Percentiles rank a stretch among this genome's conserved stretches.
Evolutionary conservation across 1,284 basidiomycete species (phyloP).

Genomic region (Apiotrichum akiyoshidainum): DNA sequence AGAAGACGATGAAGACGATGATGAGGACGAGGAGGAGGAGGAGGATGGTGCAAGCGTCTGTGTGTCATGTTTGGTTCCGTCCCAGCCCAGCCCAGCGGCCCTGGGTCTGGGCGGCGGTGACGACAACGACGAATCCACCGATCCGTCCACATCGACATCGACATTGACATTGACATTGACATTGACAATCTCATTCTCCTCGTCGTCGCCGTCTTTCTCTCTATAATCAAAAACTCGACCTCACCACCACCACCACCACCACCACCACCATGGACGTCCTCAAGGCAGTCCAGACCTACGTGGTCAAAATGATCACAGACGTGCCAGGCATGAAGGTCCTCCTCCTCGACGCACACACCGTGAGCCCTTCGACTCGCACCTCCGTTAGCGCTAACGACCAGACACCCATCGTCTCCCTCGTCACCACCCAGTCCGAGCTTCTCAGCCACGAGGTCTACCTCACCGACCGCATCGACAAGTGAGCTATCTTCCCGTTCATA

Average conservation of each 20-base stretch:
- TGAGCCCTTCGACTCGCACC: slow-evolving; percentile 48
- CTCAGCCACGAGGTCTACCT: slow-evolving; percentile 97
- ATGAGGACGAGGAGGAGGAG: too few relatives aligned
- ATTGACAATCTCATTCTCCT: too few relatives aligned
- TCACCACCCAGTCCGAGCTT: slow-evolving; percentile 88
- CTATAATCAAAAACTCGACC: neutral
- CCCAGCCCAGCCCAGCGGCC: too few relatives aligned
- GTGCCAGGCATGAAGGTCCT: slow-evolving; percentile 96
- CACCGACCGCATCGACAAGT: slow-evolving; percentile 93
- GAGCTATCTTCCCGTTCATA: slow-evolving; percentile 11
- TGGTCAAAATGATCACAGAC: slow-evolving; percentile 81
- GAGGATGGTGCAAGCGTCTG: too few relatives aligned
- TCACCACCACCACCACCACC: neutral
- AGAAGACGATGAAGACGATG: too few relatives aligned
- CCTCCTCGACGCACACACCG: slow-evolving; percentile 91
- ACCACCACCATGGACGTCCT: slow-evolving; percentile 75
- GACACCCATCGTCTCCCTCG: slow-evolving; percentile 97
- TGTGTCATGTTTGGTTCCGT: too few relatives aligned
- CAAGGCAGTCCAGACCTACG: slow-evolving; percentile 91
- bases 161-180: too few relatives aligned
- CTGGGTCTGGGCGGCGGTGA: too few relatives aligned
- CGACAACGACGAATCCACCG: too few relatives aligned
- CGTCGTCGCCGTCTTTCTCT: too few relatives aligned
- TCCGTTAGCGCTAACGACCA: slow-evolving; percentile 41
- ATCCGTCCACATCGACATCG: too few relatives aligned